Evolutionary conservation across 805 yeast genomes (phyloP).

Genomic region (Sugiyamaella smithiae): DNA sequence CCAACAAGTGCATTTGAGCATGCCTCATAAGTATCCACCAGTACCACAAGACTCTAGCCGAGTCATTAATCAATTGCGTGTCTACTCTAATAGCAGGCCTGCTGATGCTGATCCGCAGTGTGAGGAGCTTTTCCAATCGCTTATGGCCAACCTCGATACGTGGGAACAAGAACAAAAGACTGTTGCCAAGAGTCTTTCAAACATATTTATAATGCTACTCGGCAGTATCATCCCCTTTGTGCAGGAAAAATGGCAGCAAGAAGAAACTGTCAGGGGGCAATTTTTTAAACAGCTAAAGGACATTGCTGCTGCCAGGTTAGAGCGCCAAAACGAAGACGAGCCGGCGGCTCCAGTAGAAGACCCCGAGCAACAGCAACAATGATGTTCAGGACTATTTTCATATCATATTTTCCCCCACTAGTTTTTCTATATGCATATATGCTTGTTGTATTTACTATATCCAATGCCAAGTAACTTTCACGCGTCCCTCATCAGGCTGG

Average conservation of each 20-base stretch:
- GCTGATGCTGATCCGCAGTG: too few species aligned
- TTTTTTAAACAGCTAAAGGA: background rate
- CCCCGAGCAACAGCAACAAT: too few species aligned
- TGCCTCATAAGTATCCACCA: constrained; percentile 1
- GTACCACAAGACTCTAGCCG: background rate
- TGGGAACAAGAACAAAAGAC: background rate
- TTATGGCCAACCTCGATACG: too few species aligned
- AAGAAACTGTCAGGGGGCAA: constrained; percentile 8
- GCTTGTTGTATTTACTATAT: background rate
- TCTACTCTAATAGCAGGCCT: too few species aligned
- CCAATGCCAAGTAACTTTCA: constrained; percentile 49
- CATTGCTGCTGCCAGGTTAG: too few species aligned
- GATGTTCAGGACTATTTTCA: background rate
- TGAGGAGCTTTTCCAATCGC: too few species aligned
- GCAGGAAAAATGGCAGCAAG: constrained; percentile 20
- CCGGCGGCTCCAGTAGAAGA: too few species aligned
- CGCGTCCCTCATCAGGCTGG: constrained; percentile 50
- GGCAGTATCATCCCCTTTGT: constrained; percentile 20
- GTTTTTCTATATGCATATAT: too few species aligned
- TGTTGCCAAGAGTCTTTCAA: background rate
- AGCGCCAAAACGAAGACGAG: too few species aligned
- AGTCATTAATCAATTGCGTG: background rate
- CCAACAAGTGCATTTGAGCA: background rate
- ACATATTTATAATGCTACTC: constrained; percentile 11
- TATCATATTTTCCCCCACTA: background rate